Evolutionary conservation across 352 stramenopile genomes (phyloP).

Genomic region (Plasmopara muralis): DNA sequence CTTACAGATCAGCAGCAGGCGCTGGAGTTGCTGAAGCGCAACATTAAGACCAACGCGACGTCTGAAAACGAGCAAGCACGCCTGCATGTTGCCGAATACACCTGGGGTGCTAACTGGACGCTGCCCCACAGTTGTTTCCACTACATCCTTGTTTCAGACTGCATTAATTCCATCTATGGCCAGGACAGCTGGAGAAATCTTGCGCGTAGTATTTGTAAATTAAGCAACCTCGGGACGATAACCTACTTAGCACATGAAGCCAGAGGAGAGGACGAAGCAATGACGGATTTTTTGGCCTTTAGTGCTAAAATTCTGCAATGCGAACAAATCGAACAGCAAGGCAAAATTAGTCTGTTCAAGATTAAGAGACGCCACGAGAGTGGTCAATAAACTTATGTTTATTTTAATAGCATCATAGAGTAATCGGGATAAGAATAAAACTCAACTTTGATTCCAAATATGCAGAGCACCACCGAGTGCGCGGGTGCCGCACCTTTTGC

Average conservation of each 20-base stretch:
- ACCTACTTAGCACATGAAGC: slow-evolving; percentile 71
- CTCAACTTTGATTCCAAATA: too few species aligned
- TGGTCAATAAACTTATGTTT: too few species aligned
- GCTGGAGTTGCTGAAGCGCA: slow-evolving; percentile 58
- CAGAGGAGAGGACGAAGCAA: slow-evolving; percentile 64
- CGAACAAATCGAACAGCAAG: slow-evolving; percentile 36
- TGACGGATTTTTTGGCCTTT: slow-evolving; percentile 60
- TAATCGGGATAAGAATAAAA: too few species aligned
- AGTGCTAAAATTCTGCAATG: slow-evolving; percentile 31
- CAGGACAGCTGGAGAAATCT: slow-evolving; percentile 72
- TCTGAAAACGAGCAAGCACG: slow-evolving; percentile 30
- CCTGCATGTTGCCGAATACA: slow-evolving; percentile 47
- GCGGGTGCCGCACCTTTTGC: too few species aligned
- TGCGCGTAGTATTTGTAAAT: slow-evolving; percentile 52
- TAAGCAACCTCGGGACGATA: slow-evolving; percentile 44
- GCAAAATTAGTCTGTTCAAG: slow-evolving; percentile 19
- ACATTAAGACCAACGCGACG: slow-evolving; percentile 41
- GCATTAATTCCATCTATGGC: slow-evolving; percentile 84
- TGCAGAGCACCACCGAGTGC: too few species aligned
- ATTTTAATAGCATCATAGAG: too few species aligned
- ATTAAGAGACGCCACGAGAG: too few species aligned
- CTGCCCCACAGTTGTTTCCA: slow-evolving; percentile 30
- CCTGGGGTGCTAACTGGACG: slow-evolving; percentile 41
- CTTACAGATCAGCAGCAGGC: slow-evolving; percentile 68
- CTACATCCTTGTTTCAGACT: slow-evolving; percentile 79